Evolutionary conservation across 345 rosid species (phyloP).

Genomic region (Pugionium cornutum): DNA sequence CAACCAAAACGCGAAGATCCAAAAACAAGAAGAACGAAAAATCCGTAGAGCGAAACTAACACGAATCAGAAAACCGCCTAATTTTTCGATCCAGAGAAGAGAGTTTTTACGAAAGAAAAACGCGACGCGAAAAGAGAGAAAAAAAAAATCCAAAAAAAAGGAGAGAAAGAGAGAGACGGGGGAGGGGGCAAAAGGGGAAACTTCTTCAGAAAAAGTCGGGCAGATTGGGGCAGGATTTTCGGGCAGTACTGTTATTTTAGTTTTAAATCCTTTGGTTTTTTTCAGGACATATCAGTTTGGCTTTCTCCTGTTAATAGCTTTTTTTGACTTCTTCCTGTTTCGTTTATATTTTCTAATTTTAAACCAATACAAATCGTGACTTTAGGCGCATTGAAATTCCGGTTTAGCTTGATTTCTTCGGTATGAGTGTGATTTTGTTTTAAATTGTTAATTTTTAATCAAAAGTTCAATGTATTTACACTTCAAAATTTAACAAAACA

Average conservation of each 20-base stretch:
- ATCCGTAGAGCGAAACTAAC: conserved; percentile 20
- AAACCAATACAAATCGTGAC: not conserved
- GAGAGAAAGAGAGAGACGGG: conserved; percentile 19
- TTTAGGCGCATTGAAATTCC: not conserved
- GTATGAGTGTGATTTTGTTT: no score
- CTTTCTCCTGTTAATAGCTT: conserved; percentile 18
- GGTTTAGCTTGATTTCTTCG: not conserved
- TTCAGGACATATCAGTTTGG: conserved; percentile 4
- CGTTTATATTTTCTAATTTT: not conserved
- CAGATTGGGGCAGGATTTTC: conserved; percentile 45
- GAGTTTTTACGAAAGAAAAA: conserved; percentile 6
- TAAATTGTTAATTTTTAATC: no score
- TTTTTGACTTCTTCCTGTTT: conserved; percentile 20
- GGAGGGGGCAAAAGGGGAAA: conserved; percentile 41
- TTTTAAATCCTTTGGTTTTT: not conserved
- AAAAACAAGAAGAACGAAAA: conserved; percentile 30
- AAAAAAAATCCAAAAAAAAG: conserved; percentile 1
- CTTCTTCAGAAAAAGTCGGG: conserved; percentile 36
- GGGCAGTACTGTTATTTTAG: conserved; percentile 38
- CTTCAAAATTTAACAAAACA: no score
- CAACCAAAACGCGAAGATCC: conserved; percentile 32
- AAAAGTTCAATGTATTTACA: no score
- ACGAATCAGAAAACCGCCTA: conserved; percentile 30
- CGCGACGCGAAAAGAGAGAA: conserved; percentile 30
- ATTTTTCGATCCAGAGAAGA: conserved; percentile 31